Conservation (phyloP, 345 rosid genomes). For the Conringia planisiliqua region DNA sequence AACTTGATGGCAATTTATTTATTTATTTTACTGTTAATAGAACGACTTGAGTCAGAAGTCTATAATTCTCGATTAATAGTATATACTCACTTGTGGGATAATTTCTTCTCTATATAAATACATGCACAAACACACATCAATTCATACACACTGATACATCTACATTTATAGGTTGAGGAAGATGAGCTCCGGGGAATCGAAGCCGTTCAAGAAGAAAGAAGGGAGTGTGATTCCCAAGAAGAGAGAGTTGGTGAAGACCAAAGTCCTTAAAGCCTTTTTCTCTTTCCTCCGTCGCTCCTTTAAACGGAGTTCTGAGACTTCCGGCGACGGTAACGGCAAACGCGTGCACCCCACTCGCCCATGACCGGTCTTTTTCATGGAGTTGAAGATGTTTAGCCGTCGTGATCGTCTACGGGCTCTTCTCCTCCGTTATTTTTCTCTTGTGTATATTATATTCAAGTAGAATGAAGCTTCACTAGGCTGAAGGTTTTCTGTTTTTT, state of each 20-base stretch:
- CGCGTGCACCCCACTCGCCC: constrained; percentile 19
- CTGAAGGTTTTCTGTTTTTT: not conserved
- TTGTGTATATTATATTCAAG: not conserved
- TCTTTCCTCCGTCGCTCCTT: constrained; percentile 9
- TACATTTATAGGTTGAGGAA: not conserved
- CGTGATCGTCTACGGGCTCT: constrained; percentile 13
- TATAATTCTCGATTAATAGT: not conserved
- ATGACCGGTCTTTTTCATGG: not conserved
- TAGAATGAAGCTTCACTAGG: not conserved
- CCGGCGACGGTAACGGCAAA: not conserved
- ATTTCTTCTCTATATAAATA: not conserved
- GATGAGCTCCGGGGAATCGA: constrained; percentile 9
- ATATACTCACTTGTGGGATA: not conserved
- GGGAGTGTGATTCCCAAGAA: constrained; percentile 41
- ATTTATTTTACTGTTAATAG: not conserved
- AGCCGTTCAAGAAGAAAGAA: constrained; percentile 35
- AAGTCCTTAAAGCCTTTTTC: constrained; percentile 24
- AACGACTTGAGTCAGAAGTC: not conserved
- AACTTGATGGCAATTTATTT: not conserved
- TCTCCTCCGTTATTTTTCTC: not conserved
- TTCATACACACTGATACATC: not conserved
- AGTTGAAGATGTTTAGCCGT: not conserved
- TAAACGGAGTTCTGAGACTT: not conserved
- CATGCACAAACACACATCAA: not conserved
- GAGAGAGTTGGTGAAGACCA: constrained; percentile 46